Base-by-base conservation (phyloP, 805 yeast genomes). In the Sugiyamaella smithiae region DNA sequence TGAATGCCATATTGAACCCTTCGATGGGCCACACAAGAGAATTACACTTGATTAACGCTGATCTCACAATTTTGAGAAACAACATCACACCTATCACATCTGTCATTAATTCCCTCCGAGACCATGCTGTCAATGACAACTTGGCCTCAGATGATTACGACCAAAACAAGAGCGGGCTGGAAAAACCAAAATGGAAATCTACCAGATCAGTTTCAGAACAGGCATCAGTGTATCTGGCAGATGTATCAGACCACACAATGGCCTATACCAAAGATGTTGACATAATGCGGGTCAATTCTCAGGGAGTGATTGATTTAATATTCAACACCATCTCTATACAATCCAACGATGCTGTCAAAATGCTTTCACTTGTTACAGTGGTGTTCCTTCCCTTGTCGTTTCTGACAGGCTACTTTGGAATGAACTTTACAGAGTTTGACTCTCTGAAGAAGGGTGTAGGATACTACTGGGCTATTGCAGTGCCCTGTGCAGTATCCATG, bases 351-450 rank as follows among this genome's bases (percentile, higher is more conserved):
- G 73, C 83, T 3, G 79, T 80, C 73, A 69, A 72, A 45, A 72
- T 74, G 58, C 65, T 80, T 37, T 75, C 83, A 5, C 58, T 80
- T 32, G 77, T 80, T 7, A 76, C 84, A 0, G 83, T 80, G 11
- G 71, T 80, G 11, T 80, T 80, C 55, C 66, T 80, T 32, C 85
- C 85, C 4, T 59, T 80, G 46, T 72, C 80, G 4, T 80, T 80
- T 57, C 70, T 81, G 72, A 78, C 84, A 1, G 84, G 84, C 9
- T 80, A 78, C 57, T 80, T 76, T 52, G 82, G 82, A 14, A 77
- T 77, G 81, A 77, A 77, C 56, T 77, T 77, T 57, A 60, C 64
- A 23, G 50, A 58, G 5, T 77, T 77, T 53, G 68, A 67, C 2
- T 70, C 71, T 43, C 59, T 77, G 35, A 56, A 67, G 12, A 50